phyloP scores from a whole-genome alignment of 257 asterid genomes.

The Ehretia macrophylla region DNA sequence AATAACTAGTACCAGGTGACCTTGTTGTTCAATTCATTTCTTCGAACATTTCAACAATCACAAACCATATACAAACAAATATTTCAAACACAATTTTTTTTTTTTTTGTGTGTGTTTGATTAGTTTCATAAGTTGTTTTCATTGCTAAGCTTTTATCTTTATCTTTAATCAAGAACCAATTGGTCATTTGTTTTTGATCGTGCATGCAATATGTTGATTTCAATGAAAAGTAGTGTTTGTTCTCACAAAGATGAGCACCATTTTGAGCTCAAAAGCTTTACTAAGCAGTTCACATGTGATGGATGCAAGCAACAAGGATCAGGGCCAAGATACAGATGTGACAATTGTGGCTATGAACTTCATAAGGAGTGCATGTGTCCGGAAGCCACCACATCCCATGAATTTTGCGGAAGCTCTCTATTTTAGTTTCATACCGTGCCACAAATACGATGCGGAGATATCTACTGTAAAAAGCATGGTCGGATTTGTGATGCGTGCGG shows the following conservation, averaged over 20 bases:
- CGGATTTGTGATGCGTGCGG: slow-evolving; percentile 32
- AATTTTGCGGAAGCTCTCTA: slow-evolving; percentile 6
- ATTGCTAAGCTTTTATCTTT: too few species aligned
- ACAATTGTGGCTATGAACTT: slow-evolving; percentile 15
- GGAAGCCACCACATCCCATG: neutral
- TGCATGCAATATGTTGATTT: too few species aligned
- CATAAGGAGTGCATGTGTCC: slow-evolving; percentile 22
- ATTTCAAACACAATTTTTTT: too few species aligned
- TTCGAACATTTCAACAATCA: too few species aligned
- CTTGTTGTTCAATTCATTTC: too few species aligned
- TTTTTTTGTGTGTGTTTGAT: too few species aligned
- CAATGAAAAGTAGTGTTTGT: neutral
- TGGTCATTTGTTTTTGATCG: too few species aligned
- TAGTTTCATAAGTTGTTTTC: too few species aligned
- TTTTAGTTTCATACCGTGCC: slow-evolving; percentile 6
- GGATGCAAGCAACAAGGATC: slow-evolving; percentile 37
- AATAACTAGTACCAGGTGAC: too few species aligned
- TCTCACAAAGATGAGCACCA: slow-evolving; percentile 10
- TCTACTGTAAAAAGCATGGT: too few species aligned
- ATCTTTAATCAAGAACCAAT: too few species aligned
- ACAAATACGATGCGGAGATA: neutral
- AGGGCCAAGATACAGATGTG: slow-evolving; percentile 19
- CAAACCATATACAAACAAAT: too few species aligned
- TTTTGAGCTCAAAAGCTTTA: slow-evolving; percentile 3
- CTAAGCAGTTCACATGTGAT: slow-evolving; percentile 20